Base-by-base conservation (phyloP, 2,329 filamentous ascomycete species). In the Hymenoscyphus scutula region DNA sequence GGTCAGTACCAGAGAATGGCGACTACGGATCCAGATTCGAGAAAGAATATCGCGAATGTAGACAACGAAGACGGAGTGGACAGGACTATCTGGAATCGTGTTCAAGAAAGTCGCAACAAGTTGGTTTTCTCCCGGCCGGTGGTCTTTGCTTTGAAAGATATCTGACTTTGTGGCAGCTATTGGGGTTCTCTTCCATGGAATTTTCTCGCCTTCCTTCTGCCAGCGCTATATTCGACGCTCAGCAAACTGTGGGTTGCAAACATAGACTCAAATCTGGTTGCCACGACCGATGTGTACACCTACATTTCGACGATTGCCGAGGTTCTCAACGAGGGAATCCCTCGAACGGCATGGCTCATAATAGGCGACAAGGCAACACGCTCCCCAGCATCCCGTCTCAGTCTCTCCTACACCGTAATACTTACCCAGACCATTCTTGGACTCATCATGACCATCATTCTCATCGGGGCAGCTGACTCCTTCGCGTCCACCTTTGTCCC, bases 291-390 rank as follows among this genome's bases (percentile, higher is more conserved):
- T 62, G 77, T 81, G 0, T 90, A 89, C 73, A 90, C 86, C 0
- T 91, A 91, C 72, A 89, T 91, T 63, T 80, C 82, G 23, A 81
- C 86, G 0, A 79, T 90, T 0, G 83, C 82, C 1, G 86, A 91
- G 71, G 87, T 90, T 0, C 74, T 92, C 17, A 91, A 91, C 66
- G 89, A 92, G 72, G 88, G 89, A 0, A 82, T 92, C 0, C 88
- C 88, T 0, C 80, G 88, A 25, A 85, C 87, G 0, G 81, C 87
- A 0, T 92, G 86, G 84, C 78, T 87, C 5, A 81, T 89, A 62
- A 90, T 91, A 62, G 88, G 86, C 7, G 86, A 91, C 73, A 81
- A 80, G 30, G 75, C 82, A 0, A 84, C 81, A 0, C 80, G 86
- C 1, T 76, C 77, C 0, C 72, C 81, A 0, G 63, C 74, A 0